Evolutionary conservation across 2,329 filamentous ascomycete species (phyloP).

Genomic region (Colletotrichum sp.): DNA sequence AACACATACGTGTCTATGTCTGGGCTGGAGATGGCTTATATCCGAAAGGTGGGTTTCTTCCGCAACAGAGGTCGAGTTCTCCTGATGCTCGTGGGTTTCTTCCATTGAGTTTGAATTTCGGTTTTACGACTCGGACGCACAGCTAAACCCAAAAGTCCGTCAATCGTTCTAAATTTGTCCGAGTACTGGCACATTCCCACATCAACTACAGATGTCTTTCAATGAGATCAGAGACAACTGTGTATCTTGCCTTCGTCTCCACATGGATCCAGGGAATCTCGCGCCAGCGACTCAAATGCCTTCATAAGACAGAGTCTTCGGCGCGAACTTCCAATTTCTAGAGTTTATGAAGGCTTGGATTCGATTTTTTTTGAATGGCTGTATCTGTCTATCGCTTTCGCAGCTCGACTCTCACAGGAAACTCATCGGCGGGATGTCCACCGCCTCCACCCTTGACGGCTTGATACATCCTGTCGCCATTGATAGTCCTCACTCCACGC

Average conservation of each 20-base stretch:
- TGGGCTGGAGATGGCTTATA: neutral
- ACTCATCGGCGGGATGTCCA: constrained; percentile 1
- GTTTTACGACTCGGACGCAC: neutral
- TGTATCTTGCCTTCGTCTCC: neutral
- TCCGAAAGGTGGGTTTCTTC: neutral
- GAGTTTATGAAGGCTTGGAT: rapidly evolving
- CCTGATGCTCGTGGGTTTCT: neutral
- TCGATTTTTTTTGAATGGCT: neutral
- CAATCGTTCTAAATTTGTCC: neutral
- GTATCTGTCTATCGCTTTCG: neutral
- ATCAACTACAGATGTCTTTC: neutral
- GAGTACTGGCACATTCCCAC: neutral
- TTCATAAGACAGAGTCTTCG: neutral
- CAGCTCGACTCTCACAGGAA: neutral
- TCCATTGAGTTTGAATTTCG: neutral
- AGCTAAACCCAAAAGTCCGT: neutral
- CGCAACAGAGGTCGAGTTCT: neutral
- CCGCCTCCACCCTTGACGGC: neutral
- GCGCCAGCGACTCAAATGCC: neutral
- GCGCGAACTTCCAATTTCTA: rapidly evolving
- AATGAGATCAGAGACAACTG: neutral
- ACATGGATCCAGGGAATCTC: rapidly evolving
- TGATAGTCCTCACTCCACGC: constrained; percentile 25
- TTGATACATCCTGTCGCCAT: neutral
- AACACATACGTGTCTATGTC: neutral